These are phyloP conservation scores for Luffa aegyptiaca DNA, from an alignment of 306 rosid genomes.

Conservation along the genomic window DNA sequence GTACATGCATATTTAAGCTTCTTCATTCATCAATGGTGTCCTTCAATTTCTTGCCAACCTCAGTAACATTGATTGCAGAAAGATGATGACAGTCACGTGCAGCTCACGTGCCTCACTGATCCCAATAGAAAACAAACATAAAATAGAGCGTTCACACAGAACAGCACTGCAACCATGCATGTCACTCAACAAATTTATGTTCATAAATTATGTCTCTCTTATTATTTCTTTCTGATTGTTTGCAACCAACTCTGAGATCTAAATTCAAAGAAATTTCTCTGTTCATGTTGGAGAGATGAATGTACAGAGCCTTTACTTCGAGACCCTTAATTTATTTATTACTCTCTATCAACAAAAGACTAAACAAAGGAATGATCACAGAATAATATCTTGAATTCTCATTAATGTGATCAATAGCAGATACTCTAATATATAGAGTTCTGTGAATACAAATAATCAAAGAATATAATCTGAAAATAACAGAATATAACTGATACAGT, in stretches of 20 bases:
- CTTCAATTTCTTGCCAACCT: background rate
- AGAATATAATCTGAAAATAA: no score
- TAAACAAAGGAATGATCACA: no score
- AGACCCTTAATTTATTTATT: slow-evolving; percentile 25
- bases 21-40: background rate
- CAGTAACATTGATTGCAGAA: background rate
- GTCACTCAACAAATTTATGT: background rate
- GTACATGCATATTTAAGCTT: background rate
- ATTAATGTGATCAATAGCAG: no score
- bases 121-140: background rate
- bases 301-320: slow-evolving; percentile 10
- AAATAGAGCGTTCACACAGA: background rate
- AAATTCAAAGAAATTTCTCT: slow-evolving; percentile 25
- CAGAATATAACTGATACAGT: no score
- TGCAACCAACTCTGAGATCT: slow-evolving; percentile 34
- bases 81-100: background rate
- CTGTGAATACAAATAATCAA: no score
- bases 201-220: slow-evolving; percentile 17
- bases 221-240: slow-evolving; percentile 19
- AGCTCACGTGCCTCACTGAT: background rate
- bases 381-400: no score
- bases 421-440: no score
- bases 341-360: no score
- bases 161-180: background rate
- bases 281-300: background rate